Evolutionary conservation across 495 filamentous ascomycete species (phyloP).

Genomic region (Penicillium atrosanguineum): DNA sequence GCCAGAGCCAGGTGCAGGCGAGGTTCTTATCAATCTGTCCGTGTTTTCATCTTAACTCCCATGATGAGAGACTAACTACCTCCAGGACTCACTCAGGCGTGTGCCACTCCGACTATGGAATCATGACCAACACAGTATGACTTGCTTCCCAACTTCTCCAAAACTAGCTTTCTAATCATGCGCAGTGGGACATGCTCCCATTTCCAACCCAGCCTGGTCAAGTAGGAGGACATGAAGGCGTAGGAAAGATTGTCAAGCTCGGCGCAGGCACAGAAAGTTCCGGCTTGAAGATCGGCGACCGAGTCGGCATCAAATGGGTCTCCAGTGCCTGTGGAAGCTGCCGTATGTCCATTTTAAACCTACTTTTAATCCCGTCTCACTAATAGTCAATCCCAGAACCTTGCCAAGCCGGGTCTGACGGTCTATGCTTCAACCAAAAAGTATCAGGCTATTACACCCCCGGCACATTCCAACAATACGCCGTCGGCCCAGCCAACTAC

Average conservation of each 20-base stretch:
- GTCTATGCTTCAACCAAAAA: constrained; percentile 55
- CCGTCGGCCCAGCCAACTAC: constrained; percentile 60
- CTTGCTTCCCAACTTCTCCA: neutral
- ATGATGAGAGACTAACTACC: constrained; percentile 5
- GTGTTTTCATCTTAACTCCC: neutral
- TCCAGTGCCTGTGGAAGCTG: constrained; percentile 49
- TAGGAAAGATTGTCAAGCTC: constrained; percentile 61
- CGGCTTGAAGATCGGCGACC: constrained; percentile 61
- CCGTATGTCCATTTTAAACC: constrained; percentile 25
- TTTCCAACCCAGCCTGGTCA: constrained; percentile 62
- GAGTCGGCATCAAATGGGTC: constrained; percentile 62
- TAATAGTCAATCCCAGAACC: constrained; percentile 28
- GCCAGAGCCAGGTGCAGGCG: constrained; percentile 60
- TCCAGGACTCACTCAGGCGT: constrained; percentile 65
- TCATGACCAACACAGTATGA: constrained; percentile 56
- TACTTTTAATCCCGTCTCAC: neutral
- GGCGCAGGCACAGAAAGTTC: constrained; percentile 49
- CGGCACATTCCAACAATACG: constrained; percentile 73
- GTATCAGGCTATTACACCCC: constrained; percentile 56
- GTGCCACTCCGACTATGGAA: constrained; percentile 63
- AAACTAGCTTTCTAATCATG: constrained; percentile 5
- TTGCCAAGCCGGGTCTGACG: constrained; percentile 59
- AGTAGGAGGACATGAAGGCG: constrained; percentile 63
- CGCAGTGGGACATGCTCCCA: constrained; percentile 55
- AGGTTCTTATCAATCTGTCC: constrained; percentile 66